Evolutionary conservation across 345 rosid species (phyloP).

Genomic region (Linum trigynum): DNA sequence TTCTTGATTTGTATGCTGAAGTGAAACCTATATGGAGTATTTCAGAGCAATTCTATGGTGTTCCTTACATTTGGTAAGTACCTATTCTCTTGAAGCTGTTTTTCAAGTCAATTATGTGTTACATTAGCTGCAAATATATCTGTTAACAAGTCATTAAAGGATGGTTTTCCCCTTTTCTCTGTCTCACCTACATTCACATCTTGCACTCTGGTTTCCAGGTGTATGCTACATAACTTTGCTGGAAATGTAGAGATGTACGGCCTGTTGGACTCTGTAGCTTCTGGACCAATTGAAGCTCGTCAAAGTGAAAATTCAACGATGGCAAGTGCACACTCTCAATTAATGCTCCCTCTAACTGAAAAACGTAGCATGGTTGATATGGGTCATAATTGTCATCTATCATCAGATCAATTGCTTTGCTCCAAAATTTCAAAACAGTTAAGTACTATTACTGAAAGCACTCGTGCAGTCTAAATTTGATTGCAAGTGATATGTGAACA

Average conservation of each 20-base stretch:
- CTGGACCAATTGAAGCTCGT: conserved; percentile 59
- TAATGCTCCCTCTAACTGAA: conserved; percentile 1
- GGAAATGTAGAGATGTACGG: conserved; percentile 76
- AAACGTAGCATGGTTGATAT: not conserved
- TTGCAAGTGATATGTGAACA: too few relatives aligned
- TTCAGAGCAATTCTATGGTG: conserved; percentile 61
- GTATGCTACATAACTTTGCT: conserved; percentile 75
- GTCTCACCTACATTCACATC: not conserved
- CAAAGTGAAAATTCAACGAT: conserved; percentile 50
- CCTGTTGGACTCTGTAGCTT: conserved; percentile 50
- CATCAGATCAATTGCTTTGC: too few relatives aligned
- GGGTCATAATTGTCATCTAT: too few relatives aligned
- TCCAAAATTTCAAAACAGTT: too few relatives aligned
- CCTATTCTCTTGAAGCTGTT: not conserved
- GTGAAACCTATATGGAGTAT: conserved; percentile 60
- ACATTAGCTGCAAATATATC: not conserved
- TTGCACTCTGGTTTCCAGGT: conserved; percentile 32
- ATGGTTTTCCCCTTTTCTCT: not conserved
- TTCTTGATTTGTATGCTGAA: conserved; percentile 71
- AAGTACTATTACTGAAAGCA: too few relatives aligned
- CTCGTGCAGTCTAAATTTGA: too few relatives aligned
- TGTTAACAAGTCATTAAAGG: not conserved
- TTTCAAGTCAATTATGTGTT: not conserved
- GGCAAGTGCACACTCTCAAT: conserved; percentile 29
- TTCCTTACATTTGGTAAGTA: conserved; percentile 67